These are phyloP conservation scores for Telopea speciosissima DNA, from an alignment of 177 flowering plant genomes.

Conservation along the genomic window DNA sequence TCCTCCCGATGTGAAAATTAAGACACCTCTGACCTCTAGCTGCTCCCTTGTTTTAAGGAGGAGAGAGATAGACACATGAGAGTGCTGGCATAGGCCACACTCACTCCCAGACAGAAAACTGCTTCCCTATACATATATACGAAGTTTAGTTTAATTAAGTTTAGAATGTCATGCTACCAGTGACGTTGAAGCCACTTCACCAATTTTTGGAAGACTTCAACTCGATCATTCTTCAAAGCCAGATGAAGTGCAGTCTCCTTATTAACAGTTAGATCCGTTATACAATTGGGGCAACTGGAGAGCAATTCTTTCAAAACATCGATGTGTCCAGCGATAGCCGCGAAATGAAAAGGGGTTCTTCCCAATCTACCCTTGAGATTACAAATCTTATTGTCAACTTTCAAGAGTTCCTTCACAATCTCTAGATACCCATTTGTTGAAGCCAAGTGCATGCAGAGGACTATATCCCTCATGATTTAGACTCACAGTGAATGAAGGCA, in stretches of 20 bases:
- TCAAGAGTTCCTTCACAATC: conserved; percentile 12
- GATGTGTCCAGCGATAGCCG: conserved; percentile 10
- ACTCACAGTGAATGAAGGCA: neutral
- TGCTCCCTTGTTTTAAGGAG: too few relatives aligned
- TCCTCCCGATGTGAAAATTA: too few relatives aligned
- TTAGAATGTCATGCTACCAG: conserved; percentile 1
- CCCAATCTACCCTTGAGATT: conserved; percentile 17
- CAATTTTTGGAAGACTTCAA: conserved; percentile 14
- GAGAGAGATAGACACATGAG: too few relatives aligned
- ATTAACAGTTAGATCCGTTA: conserved; percentile 9
- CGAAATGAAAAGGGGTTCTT: conserved; percentile 18
- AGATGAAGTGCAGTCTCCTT: conserved; percentile 25
- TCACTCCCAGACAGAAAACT: too few relatives aligned
- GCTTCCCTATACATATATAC: too few relatives aligned
- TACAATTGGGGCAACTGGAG: conserved; percentile 4
- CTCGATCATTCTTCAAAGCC: conserved; percentile 10
- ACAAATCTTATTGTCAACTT: conserved; percentile 5
- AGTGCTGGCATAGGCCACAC: too few relatives aligned
- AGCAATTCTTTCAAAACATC: conserved; percentile 12
- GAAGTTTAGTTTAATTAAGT: too few relatives aligned
- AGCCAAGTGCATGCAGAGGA: conserved; percentile 22
- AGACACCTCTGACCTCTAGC: too few relatives aligned
- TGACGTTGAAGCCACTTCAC: neutral
- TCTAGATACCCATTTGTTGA: conserved; percentile 7
- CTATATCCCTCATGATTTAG: conserved; percentile 18